Evolutionary conservation across 768 basidiomycete species (phyloP), one percentile per base, ranked within the genome.

Genomic region (Crepidotus variabilis): DNA sequence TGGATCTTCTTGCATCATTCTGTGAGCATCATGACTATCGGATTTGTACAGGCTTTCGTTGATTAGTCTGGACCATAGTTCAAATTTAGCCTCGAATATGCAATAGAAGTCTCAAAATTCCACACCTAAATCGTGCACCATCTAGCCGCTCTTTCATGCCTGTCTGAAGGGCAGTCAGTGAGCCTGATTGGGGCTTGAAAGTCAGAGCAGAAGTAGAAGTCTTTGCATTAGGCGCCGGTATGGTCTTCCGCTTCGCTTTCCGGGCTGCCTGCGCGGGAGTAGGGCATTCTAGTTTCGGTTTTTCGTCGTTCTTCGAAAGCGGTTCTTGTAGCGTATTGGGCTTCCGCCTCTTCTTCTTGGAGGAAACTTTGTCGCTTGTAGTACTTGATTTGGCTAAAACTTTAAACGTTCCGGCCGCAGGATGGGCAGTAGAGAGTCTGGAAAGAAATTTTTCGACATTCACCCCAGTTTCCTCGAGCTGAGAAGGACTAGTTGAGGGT

Each of bases 41-140:
- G 87, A 88, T 61, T 94, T 96, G 74, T 99, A 99, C 28, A 99
- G 74, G 36, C 79, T 81, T 74, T 98, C 95, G 67, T 99, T 99
- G 55, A 98, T 88, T 76, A 90, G 82, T 65, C 95, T 93, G 59
- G 50, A 32, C 16, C 51, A 7, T 48, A 22, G 22, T 23, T 13
- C 50, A 52, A 16, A 18, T 39, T 24, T 16, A 28, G 35, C 51
- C 57, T 22, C 36, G 36, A 20, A 36, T 24, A 16, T 18, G 50
- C 9, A 21, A 39, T 24, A 33, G 54, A 20, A 35, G 46, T n/a
- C 20, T 21, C 11, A 48, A 50, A n/a, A 54, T 45, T n/a, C 28
- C 47, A 53, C 78, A 88, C 93, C 92, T 82, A 70, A 95, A 95
- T 22, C 87, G 83, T n/a, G 94, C 93, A 0, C 94, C 91, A 57